Percentiles rank a stretch among this genome's conserved stretches.
These are phyloP conservation scores for Arabidopsis arenosa DNA, from an alignment of 345 rosid genomes.

Conservation along the genomic window DNA sequence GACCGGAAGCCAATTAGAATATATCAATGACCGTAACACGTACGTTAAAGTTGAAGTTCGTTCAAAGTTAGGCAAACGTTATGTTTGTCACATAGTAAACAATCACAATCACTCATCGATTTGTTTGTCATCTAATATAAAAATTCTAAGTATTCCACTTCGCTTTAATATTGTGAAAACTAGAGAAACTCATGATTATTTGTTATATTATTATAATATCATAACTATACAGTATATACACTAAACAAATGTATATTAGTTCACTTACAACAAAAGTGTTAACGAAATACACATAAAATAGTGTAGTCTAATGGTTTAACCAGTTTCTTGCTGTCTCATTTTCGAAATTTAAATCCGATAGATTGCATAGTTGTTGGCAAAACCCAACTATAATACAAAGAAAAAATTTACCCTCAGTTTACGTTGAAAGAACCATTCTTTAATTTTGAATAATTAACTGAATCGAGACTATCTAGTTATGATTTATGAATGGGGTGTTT, in stretches of 20 bases:
- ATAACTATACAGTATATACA: not conserved
- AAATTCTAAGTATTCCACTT: not conserved
- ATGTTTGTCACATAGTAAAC: conserved; percentile 21
- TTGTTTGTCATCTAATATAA: conserved; percentile 4
- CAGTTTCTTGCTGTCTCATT: not conserved
- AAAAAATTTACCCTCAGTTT: not conserved
- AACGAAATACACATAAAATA: not conserved
- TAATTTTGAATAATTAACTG: not conserved
- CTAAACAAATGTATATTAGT: not conserved
- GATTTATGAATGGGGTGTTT: not conserved
- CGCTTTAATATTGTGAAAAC: not conserved
- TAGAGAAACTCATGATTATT: not conserved
- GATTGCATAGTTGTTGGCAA: not conserved
- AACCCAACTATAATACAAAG: not conserved
- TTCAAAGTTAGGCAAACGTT: conserved; percentile 42
- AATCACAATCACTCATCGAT: conserved; percentile 26
- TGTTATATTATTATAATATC: not conserved
- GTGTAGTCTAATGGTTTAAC: not conserved
- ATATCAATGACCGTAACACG: conserved; percentile 15
- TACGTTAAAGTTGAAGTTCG: conserved; percentile 13
- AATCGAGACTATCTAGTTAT: not conserved
- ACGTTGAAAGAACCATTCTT: not conserved
- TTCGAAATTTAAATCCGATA: not conserved
- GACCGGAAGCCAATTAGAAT: not conserved
- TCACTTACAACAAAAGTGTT: not conserved